Conservation (phyloP, 106 monocot genomes). For the Allium cepa region DNA sequence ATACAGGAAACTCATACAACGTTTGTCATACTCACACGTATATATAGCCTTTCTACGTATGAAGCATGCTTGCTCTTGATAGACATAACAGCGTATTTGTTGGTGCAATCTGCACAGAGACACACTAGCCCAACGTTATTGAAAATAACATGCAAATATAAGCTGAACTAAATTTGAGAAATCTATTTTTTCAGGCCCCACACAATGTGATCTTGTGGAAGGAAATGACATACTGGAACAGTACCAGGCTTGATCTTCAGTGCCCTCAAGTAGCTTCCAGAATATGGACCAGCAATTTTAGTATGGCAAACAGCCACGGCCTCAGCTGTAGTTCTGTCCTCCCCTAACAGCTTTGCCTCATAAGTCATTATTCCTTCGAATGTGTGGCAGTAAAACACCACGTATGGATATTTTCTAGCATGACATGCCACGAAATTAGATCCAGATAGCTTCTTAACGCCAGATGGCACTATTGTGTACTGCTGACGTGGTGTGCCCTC, state of each 20-base stretch:
- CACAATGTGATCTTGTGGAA: slow-evolving; percentile 34
- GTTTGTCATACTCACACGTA: no score
- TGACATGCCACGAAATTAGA: slow-evolving; percentile 43
- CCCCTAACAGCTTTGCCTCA: slow-evolving; percentile 19
- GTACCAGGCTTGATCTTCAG: slow-evolving; percentile 25
- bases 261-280: not conserved
- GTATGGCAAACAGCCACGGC: slow-evolving; percentile 52
- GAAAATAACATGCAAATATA: no score
- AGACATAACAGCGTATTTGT: no score
- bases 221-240: slow-evolving; percentile 26
- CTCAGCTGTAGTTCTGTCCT: slow-evolving; percentile 31
- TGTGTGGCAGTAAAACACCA: slow-evolving; percentile 59
- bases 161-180: no score
- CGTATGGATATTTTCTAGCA: slow-evolving; percentile 31
- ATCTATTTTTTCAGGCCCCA: slow-evolving; percentile 15
- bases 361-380: slow-evolving; percentile 15
- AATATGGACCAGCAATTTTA: not conserved
- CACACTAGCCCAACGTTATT: no score
- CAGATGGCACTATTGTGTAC: slow-evolving; percentile 16
- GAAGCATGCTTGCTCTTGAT: no score
- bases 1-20: no score
- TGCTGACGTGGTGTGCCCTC: slow-evolving; percentile 11
- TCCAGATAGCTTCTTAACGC: slow-evolving; percentile 9
- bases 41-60: no score
- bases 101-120: no score